Evolutionary conservation across 2,329 filamentous ascomycete species (phyloP).

Genomic region (Exophiala lecanii-corni): DNA sequence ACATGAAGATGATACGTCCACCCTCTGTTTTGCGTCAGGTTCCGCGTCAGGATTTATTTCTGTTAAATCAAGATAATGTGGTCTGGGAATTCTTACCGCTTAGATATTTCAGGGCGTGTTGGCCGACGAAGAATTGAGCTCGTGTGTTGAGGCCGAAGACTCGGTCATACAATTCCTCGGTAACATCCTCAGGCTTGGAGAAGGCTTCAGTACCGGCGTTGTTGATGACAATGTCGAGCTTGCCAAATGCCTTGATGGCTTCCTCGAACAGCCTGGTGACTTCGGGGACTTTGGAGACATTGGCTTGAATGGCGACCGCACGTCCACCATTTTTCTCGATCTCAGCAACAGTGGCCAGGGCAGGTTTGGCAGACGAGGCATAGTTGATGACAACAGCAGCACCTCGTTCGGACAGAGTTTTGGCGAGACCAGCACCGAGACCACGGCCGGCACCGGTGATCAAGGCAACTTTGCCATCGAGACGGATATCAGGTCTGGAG

Average conservation of each 20-base stretch:
- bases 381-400: constrained; percentile 40
- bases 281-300: constrained; percentile 36
- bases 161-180: constrained; percentile 56
- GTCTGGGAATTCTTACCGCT: constrained; percentile 14
- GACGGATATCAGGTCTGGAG: constrained; percentile 20
- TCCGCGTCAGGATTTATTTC: no score
- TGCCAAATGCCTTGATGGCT: constrained; percentile 27
- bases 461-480: constrained; percentile 36
- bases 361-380: constrained; percentile 39
- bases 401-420: constrained; percentile 34
- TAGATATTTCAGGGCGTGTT: constrained; percentile 67
- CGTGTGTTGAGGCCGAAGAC: constrained; percentile 59
- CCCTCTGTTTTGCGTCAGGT: no score
- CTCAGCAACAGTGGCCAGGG: constrained; percentile 29
- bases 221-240: constrained; percentile 28
- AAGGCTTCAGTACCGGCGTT: constrained; percentile 26
- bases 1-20: constrained; percentile 53
- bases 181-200: constrained; percentile 61
- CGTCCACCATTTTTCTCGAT: constrained; percentile 27
- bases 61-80: constrained; percentile 2
- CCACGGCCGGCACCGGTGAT: constrained; percentile 36
- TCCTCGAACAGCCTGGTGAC: constrained; percentile 48
- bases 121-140: constrained; percentile 61
- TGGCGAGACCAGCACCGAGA: constrained; percentile 34
- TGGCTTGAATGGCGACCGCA: constrained; percentile 47